Percentiles rank a stretch among this genome's conserved stretches.
Evolutionary conservation across 1,139 yeast species (phyloP).

Genomic region (Yamadazyma buinensis): DNA sequence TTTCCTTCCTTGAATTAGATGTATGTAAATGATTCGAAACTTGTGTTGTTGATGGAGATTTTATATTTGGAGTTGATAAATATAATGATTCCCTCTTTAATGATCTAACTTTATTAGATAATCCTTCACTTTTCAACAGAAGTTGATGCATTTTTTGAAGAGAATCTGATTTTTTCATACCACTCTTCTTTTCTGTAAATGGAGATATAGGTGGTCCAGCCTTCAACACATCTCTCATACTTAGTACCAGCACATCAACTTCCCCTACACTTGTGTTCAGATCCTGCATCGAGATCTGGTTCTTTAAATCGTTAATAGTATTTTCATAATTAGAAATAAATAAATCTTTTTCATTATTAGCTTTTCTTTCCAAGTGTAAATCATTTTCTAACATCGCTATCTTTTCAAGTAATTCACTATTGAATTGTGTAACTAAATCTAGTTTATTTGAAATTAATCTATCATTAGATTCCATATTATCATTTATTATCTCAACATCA

Average conservation of each 20-base stretch:
- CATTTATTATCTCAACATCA: conserved; percentile 39
- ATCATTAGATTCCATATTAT: conserved; percentile 39
- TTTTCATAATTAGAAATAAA: conserved; percentile 36
- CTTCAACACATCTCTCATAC: conserved; percentile 28
- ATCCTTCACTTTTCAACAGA: conserved; percentile 12
- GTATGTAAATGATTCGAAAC: conserved; percentile 14
- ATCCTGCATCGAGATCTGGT: conserved; percentile 6
- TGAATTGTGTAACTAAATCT: conserved; percentile 33
- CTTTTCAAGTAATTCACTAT: conserved; percentile 40
- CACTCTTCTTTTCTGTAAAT: conserved; percentile 3
- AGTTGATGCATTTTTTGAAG: conserved; percentile 19
- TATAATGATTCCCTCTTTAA: conserved; percentile 15
- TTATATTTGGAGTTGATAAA: conserved; percentile 13
- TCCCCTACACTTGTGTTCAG: conserved; percentile 7
- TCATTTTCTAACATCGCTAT: conserved; percentile 42
- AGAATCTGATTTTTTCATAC: conserved; percentile 23
- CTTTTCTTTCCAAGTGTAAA: conserved; percentile 29
- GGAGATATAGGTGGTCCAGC: conserved; percentile 30
- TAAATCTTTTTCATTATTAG: conserved; percentile 28
- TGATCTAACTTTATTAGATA: conserved; percentile 15
- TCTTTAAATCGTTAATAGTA: conserved; percentile 22
- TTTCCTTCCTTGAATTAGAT: conserved; percentile 3
- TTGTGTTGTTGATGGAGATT: conserved; percentile 25
- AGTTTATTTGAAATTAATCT: conserved; percentile 31
- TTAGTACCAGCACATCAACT: conserved; percentile 26